These are phyloP conservation scores for Pleurostoma richardsiae DNA, from an alignment of 2,329 filamentous ascomycete species.

Conservation along the genomic window DNA sequence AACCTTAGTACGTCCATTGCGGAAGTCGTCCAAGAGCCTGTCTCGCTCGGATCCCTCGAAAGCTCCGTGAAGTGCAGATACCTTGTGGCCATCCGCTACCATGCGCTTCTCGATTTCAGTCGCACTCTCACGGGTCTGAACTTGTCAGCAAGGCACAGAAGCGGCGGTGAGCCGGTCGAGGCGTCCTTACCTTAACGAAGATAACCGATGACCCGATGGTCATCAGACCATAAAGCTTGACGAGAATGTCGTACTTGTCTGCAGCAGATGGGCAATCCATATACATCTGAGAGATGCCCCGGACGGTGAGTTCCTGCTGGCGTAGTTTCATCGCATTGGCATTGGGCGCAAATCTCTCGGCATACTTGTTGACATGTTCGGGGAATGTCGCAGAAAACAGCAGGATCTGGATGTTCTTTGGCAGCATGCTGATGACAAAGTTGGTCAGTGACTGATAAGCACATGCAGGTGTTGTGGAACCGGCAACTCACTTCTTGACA, in stretches of 20 bases:
- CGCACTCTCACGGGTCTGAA: conserved; percentile 78
- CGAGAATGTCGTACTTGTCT: conserved; percentile 82
- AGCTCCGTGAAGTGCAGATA: conserved; percentile 83
- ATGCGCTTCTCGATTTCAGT: conserved; percentile 81
- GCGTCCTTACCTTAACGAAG: conserved; percentile 72
- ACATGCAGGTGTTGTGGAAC: not conserved
- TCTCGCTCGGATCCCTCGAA: conserved; percentile 83
- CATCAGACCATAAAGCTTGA: conserved; percentile 92
- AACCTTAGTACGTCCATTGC: conserved; percentile 82
- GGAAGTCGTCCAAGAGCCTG: conserved; percentile 78
- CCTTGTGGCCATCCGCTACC: conserved; percentile 83
- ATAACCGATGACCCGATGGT: conserved; percentile 97
- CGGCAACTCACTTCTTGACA: conserved; percentile 71
- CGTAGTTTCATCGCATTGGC: conserved; percentile 84
- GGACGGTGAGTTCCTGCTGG: conserved; percentile 88
- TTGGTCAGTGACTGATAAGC: conserved; percentile 3
- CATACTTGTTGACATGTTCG: conserved; percentile 77
- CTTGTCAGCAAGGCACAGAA: conserved; percentile 9
- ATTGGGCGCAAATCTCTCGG: conserved; percentile 75
- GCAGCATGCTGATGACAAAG: conserved; percentile 55
- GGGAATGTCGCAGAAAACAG: conserved; percentile 96
- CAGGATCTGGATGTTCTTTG: conserved; percentile 73
- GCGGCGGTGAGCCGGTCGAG: not conserved
- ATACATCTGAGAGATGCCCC: conserved; percentile 96
- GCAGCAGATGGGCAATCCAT: conserved; percentile 82